A percentile compares a stretch with the other conserved stretches of the same genome.
Conservation (phyloP, 1,139 yeast genomes). For the Blastobotrys serpentis region DNA sequence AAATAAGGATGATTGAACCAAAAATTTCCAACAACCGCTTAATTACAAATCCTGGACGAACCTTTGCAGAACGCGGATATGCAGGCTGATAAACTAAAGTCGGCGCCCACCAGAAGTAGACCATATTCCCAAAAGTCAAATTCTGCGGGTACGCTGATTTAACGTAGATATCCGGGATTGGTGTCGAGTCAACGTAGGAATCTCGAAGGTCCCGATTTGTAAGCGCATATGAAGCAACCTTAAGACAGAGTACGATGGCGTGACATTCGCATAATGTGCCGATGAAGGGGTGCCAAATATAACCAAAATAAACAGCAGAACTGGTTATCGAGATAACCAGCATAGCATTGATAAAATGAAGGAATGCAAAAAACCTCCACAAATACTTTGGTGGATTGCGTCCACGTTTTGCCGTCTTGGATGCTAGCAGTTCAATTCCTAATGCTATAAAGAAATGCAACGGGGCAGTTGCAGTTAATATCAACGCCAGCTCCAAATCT, state of each 20-base stretch:
- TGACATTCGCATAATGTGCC: slow-evolving; percentile 46
- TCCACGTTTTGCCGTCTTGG: slow-evolving; percentile 12
- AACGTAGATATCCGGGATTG: slow-evolving; percentile 39
- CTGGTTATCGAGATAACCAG: slow-evolving; percentile 37
- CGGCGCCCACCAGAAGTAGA: slow-evolving; percentile 47
- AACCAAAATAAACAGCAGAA: slow-evolving; percentile 35
- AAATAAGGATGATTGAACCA: slow-evolving; percentile 35
- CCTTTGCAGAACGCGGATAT: slow-evolving; percentile 40
- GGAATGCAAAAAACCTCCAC: slow-evolving; percentile 37
- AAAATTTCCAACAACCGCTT: slow-evolving; percentile 40
- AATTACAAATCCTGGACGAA: slow-evolving; percentile 37
- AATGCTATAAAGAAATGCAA: slow-evolving; percentile 41
- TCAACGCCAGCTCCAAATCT: slow-evolving; percentile 33
- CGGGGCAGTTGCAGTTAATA: slow-evolving; percentile 37
- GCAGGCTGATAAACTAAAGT: slow-evolving; percentile 49
- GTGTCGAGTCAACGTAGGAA: slow-evolving; percentile 29
- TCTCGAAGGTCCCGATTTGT: slow-evolving; percentile 46
- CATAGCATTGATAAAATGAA: slow-evolving; percentile 39
- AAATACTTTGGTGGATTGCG: slow-evolving; percentile 22
- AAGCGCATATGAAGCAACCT: slow-evolving; percentile 45
- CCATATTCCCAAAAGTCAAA: slow-evolving; percentile 38
- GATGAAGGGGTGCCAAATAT: slow-evolving; percentile 42
- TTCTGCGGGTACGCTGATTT: slow-evolving; percentile 42
- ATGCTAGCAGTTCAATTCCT: slow-evolving; percentile 36
- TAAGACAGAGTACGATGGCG: slow-evolving; percentile 43